Evolutionary conservation across 2,329 filamentous ascomycete genomes (phyloP).

Genomic region (Davidsoniella neocaledoniae): DNA sequence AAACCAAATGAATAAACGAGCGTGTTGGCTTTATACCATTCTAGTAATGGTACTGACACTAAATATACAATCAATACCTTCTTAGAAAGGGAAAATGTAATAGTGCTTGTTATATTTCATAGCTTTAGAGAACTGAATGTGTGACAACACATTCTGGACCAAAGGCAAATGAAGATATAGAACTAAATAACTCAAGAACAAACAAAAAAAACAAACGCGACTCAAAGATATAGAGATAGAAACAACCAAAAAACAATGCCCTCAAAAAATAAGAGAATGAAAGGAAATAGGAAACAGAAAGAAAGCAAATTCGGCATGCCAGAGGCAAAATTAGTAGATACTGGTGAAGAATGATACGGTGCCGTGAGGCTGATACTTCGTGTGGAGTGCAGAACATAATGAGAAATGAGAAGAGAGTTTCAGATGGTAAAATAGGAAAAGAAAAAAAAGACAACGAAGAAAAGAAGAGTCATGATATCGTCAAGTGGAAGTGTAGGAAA

Average conservation of each 20-base stretch:
- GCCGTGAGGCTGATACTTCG: slow-evolving; percentile 7
- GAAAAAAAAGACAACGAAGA: slow-evolving; percentile 2
- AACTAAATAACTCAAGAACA: background rate
- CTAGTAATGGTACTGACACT: background rate
- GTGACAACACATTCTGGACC: background rate
- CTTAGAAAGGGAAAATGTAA: too few species aligned
- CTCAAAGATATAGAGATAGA: too few species aligned
- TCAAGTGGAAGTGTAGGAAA: background rate
- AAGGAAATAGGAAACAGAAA: background rate
- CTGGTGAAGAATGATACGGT: background rate
- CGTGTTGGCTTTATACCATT: background rate
- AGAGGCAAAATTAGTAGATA: background rate
- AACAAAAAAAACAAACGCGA: slow-evolving; percentile 1
- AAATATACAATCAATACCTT: background rate
- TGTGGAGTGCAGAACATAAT: background rate
- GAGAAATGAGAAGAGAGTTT: slow-evolving; percentile 7
- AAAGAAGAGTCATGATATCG: slow-evolving; percentile 1
- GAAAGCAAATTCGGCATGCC: background rate
- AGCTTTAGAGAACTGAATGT: too few species aligned
- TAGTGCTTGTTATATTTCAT: too few species aligned
- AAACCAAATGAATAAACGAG: background rate
- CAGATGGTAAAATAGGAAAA: slow-evolving; percentile 1
- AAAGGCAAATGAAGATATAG: slow-evolving; percentile 2
- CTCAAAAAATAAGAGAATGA: background rate
- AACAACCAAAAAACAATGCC: background rate